phyloP scores from a whole-genome alignment of 2,329 filamentous ascomycete genomes.

The Myriangium duriaei region DNA sequence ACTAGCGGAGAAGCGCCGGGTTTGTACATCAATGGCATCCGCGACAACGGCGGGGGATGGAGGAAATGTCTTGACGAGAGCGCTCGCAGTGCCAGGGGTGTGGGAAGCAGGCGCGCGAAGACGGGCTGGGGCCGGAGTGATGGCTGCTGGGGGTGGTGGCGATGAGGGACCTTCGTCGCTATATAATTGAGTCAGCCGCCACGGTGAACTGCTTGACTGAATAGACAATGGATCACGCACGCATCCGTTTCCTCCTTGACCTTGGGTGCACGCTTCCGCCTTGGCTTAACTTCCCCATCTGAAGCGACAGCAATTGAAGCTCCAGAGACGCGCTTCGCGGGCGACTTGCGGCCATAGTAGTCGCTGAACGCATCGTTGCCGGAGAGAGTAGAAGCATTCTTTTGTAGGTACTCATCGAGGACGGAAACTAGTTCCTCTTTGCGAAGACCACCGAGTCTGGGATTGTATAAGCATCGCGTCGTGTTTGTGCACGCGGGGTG shows the following conservation, averaged over 20 bases:
- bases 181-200: too few species aligned
- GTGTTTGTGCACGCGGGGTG: conserved; percentile 2
- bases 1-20: conserved; percentile 52
- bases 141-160: conserved; percentile 25
- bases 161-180: too few species aligned
- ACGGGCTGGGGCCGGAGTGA: conserved; percentile 26
- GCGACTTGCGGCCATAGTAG: conserved; percentile 60
- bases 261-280: conserved; percentile 20
- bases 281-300: conserved; percentile 20
- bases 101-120: conserved; percentile 15
- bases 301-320: conserved; percentile 14
- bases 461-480: conserved; percentile 2
- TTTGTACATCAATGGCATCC: conserved; percentile 60
- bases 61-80: conserved; percentile 42
- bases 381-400: conserved; percentile 53
- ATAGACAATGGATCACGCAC: conserved; percentile 15
- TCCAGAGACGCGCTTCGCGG: conserved; percentile 31
- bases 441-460: conserved; percentile 9
- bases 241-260: conserved; percentile 24
- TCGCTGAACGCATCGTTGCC: conserved; percentile 53
- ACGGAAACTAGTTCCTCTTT: conserved; percentile 68
- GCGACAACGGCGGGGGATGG: conserved; percentile 70
- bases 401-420: conserved; percentile 60
- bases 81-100: conserved; percentile 13
- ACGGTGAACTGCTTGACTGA: too few species aligned